These are phyloP conservation scores for Coemansia sp. DNA, from an alignment of 192 early-diverging fungal species.

Conservation along the genomic window DNA sequence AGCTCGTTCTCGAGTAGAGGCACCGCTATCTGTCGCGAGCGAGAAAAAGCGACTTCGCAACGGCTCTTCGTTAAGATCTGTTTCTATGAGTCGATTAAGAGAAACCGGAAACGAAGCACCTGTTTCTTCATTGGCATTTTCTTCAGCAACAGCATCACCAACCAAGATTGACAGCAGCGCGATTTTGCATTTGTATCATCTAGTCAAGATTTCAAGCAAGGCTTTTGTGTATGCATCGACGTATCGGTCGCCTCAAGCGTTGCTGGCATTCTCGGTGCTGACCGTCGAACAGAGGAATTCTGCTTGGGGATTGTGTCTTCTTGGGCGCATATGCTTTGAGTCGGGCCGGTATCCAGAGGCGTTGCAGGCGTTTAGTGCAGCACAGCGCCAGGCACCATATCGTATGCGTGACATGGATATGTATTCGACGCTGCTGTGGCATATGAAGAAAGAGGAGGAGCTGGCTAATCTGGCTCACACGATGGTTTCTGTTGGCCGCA, in stretches of 20 bases:
- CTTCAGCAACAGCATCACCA: background rate
- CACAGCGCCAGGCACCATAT: slow-evolving; percentile 67
- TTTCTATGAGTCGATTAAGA: background rate
- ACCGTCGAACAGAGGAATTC: slow-evolving; percentile 32
- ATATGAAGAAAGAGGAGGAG: slow-evolving; percentile 68
- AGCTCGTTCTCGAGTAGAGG: slow-evolving; percentile 9
- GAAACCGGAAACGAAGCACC: background rate
- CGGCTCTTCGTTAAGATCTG: slow-evolving; percentile 23
- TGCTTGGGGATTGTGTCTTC: slow-evolving; percentile 44
- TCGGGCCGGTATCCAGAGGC: slow-evolving; percentile 60
- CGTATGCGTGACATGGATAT: slow-evolving; percentile 78
- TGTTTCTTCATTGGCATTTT: background rate
- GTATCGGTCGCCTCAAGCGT: slow-evolving; percentile 20
- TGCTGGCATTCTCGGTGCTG: slow-evolving; percentile 26
- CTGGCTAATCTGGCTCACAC: slow-evolving; percentile 75
- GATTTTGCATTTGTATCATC: slow-evolving; percentile 11
- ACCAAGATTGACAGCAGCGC: background rate
- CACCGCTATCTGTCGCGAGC: slow-evolving; percentile 11
- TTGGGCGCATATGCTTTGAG: slow-evolving; percentile 59
- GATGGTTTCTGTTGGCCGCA: slow-evolving; percentile 64
- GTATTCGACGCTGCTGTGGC: slow-evolving; percentile 86
- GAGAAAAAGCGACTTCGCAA: slow-evolving; percentile 53
- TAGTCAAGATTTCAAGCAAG: slow-evolving; percentile 18
- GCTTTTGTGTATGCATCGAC: slow-evolving; percentile 17
- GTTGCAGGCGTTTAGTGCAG: slow-evolving; percentile 55